These are phyloP conservation scores for Leccinum longicurvipes DNA, from an alignment of 768 basidiomycete species.

Conservation along the genomic window DNA sequence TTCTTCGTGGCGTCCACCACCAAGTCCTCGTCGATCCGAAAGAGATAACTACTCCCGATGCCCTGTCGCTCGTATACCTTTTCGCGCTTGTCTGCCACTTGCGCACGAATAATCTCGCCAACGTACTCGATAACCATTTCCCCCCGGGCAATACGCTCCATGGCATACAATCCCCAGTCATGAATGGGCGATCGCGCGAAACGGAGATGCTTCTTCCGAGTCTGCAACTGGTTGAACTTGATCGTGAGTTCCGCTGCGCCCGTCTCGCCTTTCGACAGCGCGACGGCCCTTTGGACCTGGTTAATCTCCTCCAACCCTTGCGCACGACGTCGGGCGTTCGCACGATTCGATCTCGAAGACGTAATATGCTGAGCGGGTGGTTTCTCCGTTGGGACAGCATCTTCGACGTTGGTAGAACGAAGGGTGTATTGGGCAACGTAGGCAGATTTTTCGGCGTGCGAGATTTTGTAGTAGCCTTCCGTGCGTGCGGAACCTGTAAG, in stretches of 20 bases:
- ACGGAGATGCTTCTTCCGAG: constrained; percentile 94
- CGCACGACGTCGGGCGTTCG: constrained; percentile 86
- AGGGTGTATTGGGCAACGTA: constrained; percentile 89
- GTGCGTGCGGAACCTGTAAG: constrained; percentile 85
- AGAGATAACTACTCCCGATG: constrained; percentile 96
- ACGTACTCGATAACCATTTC: constrained; percentile 99
- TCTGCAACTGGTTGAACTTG: constrained; percentile 98
- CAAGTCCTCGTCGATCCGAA: constrained; percentile 95
- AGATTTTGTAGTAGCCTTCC: constrained; percentile 94
- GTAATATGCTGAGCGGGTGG: constrained; percentile 55
- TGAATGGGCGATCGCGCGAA: constrained; percentile 96
- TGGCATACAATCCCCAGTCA: constrained; percentile 97
- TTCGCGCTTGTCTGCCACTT: constrained; percentile 95
- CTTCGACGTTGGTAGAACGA: constrained; percentile 47
- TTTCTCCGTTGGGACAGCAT: constrained; percentile 38
- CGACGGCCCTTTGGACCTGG: constrained; percentile 78
- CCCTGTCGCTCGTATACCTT: constrained; percentile 96
- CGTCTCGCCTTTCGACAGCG: constrained; percentile 71
- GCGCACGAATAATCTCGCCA: constrained; percentile 92
- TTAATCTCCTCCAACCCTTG: constrained; percentile 95
- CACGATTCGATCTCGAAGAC: constrained; percentile 86
- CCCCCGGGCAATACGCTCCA: constrained; percentile 89
- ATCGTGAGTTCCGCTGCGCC: constrained; percentile 70
- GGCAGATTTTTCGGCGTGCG: constrained; percentile 83
- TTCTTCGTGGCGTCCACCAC: constrained; percentile 99